Conservation (phyloP, 176 grass and related monocot species). For the Cenchrus purpureus region DNA sequence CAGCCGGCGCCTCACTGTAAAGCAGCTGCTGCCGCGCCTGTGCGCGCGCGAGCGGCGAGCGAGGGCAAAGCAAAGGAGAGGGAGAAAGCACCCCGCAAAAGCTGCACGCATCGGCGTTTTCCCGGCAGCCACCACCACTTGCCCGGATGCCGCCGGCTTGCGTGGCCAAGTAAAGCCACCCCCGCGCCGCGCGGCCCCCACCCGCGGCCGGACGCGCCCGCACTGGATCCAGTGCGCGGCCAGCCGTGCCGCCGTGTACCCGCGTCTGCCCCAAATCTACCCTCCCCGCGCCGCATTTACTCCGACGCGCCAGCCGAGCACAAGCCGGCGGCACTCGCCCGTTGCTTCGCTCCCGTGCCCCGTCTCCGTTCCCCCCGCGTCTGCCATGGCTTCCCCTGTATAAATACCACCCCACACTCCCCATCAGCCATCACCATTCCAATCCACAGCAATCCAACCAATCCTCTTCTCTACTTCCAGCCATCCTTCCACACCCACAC, state of each 20-base stretch:
- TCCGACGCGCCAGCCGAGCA: not conserved
- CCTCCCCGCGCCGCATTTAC: conserved; percentile 25
- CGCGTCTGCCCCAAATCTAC: not conserved
- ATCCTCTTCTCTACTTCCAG: not conserved
- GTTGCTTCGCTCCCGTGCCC: conserved; percentile 1
- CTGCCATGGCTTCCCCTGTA: not conserved
- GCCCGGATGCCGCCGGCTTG: conserved; percentile 27
- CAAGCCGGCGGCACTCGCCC: conserved; percentile 17
- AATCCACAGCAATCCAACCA: not conserved
- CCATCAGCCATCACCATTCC: not conserved
- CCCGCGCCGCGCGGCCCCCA: conserved; percentile 5
- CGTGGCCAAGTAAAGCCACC: conserved; percentile 36
- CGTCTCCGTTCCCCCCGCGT: not conserved
- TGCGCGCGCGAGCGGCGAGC: not conserved
- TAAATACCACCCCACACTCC: conserved; percentile 29
- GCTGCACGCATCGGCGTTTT: not conserved
- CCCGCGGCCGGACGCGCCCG: not conserved
- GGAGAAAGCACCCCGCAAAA: not conserved
- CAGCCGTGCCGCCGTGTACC: not conserved
- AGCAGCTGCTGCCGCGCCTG: not conserved
- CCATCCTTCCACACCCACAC: not conserved
- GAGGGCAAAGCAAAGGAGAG: not conserved
- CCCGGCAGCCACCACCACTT: not conserved
- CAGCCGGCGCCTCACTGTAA: conserved; percentile 43
- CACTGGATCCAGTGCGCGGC: conserved; percentile 46